Base-by-base conservation (phyloP, 148 eudicot species). In the Fagopyrum tataricum region DNA sequence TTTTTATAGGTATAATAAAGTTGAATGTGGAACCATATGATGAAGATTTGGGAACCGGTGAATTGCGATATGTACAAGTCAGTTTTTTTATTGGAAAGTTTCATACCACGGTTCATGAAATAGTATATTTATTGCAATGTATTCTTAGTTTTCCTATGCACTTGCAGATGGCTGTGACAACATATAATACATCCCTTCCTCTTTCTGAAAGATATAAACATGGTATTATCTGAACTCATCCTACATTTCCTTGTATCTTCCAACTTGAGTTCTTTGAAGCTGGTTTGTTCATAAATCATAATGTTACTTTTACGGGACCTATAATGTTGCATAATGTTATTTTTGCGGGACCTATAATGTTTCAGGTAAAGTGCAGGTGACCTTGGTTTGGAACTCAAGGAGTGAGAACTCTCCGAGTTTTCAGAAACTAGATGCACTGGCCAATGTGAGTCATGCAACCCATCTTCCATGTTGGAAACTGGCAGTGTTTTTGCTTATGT, bases 91-190 rank as follows among this genome's bases (percentile, higher is more conserved):
- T 64, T 51, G 47, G 1, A 40, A 40, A 40, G 40, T 59, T 41
- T 23, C 59, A 20, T 61, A 39, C 11, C 21, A 13, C 39, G n/a
- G 26, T 44, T 23, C 31, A 59, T 42, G 24, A 6, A 17, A 7
- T 44, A 13, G 37, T 46, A 18, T 3, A 17, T 18, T 14, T 8
- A 44, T 20, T 75, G 47, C 59, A 44, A 39, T 24, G n/a, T 24
- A 13, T 52, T n/a, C 40, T 62, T 24, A 13, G 40, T 20, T 67
- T 26, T n/a, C 18, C 46, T 44, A 37, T 44, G 44, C 78, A 49
- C 51, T 48, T 84, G 78, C 84, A 95, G 98, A 91, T 95, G 96
- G 98, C 96, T 71, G 97, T 95, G 85, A 95, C 98, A 24, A 90
- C 97, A 17, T 78, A 90, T 77, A 77, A 87, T 78, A 87, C 97